Evolutionary conservation across 2,329 filamentous ascomycete genomes (phyloP).

Genomic region (Polytolypa hystricis): DNA sequence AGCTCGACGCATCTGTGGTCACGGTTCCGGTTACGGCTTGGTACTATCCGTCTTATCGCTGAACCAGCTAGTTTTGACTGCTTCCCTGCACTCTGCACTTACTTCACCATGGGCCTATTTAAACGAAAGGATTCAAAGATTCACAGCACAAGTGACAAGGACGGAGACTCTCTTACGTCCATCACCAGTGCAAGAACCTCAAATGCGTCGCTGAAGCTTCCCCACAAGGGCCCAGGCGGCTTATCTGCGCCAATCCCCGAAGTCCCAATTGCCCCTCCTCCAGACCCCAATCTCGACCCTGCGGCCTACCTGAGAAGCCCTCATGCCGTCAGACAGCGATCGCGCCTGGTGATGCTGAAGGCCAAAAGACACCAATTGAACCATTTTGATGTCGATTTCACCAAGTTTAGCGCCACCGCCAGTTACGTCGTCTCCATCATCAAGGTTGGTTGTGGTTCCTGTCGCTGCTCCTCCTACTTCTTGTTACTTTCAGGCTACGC

Average conservation of each 20-base stretch:
- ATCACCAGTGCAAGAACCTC: slow-evolving; percentile 34
- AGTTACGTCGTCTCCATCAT: slow-evolving; percentile 86
- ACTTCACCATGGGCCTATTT: slow-evolving; percentile 37
- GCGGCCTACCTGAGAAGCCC: slow-evolving; percentile 85
- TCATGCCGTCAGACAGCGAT: slow-evolving; percentile 73
- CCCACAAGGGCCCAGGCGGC: slow-evolving; percentile 35
- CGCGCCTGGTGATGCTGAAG: slow-evolving; percentile 61
- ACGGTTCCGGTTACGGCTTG: too few relatives aligned
- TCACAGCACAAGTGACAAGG: slow-evolving; percentile 27
- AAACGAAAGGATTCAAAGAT: slow-evolving; percentile 36
- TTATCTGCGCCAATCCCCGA: slow-evolving; percentile 51
- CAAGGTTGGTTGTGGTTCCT: slow-evolving; percentile 66
- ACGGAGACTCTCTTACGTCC: slow-evolving; percentile 29
- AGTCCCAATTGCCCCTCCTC: slow-evolving; percentile 69
- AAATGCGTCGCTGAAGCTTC: slow-evolving; percentile 40
- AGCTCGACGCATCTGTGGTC: too few relatives aligned
- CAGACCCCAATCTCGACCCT: slow-evolving; percentile 79
- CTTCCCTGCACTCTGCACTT: not conserved
- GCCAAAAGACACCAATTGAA: slow-evolving; percentile 64
- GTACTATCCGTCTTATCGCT: too few relatives aligned
- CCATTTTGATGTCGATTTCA: slow-evolving; percentile 82
- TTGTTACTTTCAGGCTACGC: slow-evolving; percentile 1
- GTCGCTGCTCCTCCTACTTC: not conserved
- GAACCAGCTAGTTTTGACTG: too few relatives aligned
- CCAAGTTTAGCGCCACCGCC: slow-evolving; percentile 72